These are phyloP conservation scores for Xylaria digitata DNA, from an alignment of 2,329 filamentous ascomycete genomes.

Conservation along the genomic window DNA sequence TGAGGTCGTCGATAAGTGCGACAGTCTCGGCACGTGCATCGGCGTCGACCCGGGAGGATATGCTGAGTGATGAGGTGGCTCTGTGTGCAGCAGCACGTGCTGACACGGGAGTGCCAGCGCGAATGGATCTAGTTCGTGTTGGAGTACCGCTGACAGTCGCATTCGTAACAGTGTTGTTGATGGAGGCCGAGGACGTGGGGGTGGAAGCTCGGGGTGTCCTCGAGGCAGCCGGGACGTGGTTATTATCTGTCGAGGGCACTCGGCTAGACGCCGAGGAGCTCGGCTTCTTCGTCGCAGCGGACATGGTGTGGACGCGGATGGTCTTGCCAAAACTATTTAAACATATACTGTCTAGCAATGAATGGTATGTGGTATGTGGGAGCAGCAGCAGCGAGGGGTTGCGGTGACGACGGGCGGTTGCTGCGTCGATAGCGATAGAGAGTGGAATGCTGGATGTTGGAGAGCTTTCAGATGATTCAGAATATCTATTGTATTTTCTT, in stretches of 20 bases:
- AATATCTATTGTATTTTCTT: neutral
- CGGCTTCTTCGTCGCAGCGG: conserved; percentile 64
- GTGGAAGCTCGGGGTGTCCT: conserved; percentile 61
- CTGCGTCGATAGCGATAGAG: conserved; percentile 35
- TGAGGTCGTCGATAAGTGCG: conserved; percentile 83
- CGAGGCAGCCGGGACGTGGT: conserved; percentile 55
- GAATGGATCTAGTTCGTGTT: conserved; percentile 73
- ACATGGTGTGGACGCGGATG: conserved; percentile 55
- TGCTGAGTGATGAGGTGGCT: conserved; percentile 60
- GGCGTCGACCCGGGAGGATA: conserved; percentile 67
- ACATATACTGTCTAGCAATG: conserved; percentile 28
- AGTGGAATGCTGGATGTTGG: neutral
- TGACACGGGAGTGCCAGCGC: conserved; percentile 74
- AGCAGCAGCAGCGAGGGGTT: conserved; percentile 14
- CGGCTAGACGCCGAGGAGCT: conserved; percentile 61
- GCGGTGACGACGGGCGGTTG: conserved; percentile 36
- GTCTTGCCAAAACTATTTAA: conserved; percentile 26
- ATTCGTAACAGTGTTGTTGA: conserved; percentile 40
- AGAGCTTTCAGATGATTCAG: too few relatives aligned
- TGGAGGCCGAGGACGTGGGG: conserved; percentile 49
- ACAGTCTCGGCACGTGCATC: conserved; percentile 83
- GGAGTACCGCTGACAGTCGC: conserved; percentile 53
- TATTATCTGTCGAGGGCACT: conserved; percentile 53
- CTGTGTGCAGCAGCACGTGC: conserved; percentile 77
- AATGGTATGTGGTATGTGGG: conserved; percentile 18